Base-by-base conservation (phyloP, 2,329 filamentous ascomycete genomes). In the Alternaria brassicicola region DNA sequence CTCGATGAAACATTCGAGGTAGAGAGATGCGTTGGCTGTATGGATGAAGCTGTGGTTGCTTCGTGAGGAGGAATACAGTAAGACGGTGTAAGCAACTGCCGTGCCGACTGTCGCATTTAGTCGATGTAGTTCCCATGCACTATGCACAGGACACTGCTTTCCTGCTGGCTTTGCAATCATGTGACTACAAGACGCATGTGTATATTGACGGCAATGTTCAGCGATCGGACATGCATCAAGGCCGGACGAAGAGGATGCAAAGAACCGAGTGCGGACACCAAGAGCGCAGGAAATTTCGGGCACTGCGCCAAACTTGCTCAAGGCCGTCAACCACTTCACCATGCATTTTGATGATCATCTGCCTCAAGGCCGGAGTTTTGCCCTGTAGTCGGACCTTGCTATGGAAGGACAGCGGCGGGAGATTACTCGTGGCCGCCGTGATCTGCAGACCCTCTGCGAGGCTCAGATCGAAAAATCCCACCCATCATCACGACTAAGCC, bases 401-500 rank as follows among this genome's bases (percentile, higher is more conserved):
- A 7, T 6, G 30, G 30, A 35, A 47, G 30, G 23, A 23, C n/a
- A n/a, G n/a, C n/a, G 31, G 15, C 21, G 28, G 48, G 35, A 51
- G 48, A 42, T 51, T 51, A 47, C 43, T 47, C 28, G 43, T 23
- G 43, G 28, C 43, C 28, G 30, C 43, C 23, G 30, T 47, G 43
- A 47, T 35, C 43, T 47, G 43, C 43, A 33, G 30, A 47, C 30
- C 43, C 43, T 35, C 30, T 19, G 17, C 35, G 36, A 43, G 39
- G n/a, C 19, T 31, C 25, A 36, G 36, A 35, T 47, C 43, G 19
- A 47, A 47, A 33, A 31, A 33, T 31, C 30, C 43, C 19, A 33
- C 30, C 30, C 19, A 35, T 23, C 43, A 12, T 42, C n/a, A 48
- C 52, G 42, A 48, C 48, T 28, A 55, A 51, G 33, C 55, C 38